A percentile compares a stretch with the other conserved stretches of the same genome.
phyloP scores from a whole-genome alignment of 768 basidiomycete genomes.

The Suillus lakei region DNA sequence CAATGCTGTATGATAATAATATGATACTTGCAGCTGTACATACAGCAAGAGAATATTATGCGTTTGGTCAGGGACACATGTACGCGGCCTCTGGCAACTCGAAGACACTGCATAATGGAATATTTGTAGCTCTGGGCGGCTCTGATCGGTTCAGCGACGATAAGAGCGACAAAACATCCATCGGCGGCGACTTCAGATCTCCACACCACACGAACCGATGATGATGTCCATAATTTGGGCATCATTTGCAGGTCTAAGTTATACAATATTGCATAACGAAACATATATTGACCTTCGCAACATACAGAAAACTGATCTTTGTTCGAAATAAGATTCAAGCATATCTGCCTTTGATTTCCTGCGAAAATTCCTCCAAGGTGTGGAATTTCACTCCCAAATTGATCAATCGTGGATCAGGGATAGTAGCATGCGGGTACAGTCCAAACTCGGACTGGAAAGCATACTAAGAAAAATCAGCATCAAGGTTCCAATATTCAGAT shows the following conservation, averaged over 20 bases:
- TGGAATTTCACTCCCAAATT: constrained; percentile 32
- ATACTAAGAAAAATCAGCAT: constrained; percentile 19
- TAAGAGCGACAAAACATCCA: too few relatives aligned
- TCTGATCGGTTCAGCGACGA: too few relatives aligned
- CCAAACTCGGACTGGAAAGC: constrained; percentile 31
- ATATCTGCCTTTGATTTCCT: constrained; percentile 25
- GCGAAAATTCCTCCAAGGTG: constrained; percentile 21
- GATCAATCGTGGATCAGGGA: constrained; percentile 32
- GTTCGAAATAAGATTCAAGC: constrained; percentile 8
- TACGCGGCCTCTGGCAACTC: not conserved
- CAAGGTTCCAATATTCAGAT: not conserved
- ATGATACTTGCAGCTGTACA: not conserved
- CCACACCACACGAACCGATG: too few relatives aligned
- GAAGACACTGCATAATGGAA: too few relatives aligned
- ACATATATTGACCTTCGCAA: too few relatives aligned
- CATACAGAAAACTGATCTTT: too few relatives aligned
- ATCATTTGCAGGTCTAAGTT: too few relatives aligned
- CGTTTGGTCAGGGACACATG: too few relatives aligned
- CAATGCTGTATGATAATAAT: not conserved
- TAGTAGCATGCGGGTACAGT: constrained; percentile 18
- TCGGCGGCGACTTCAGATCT: too few relatives aligned
- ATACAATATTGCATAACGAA: too few relatives aligned
- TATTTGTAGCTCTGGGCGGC: too few relatives aligned
- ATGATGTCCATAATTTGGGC: too few relatives aligned
- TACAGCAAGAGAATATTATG: not conserved